Conservation (phyloP, 1,284 basidiomycete genomes). For the Schizophyllum amplum region DNA sequence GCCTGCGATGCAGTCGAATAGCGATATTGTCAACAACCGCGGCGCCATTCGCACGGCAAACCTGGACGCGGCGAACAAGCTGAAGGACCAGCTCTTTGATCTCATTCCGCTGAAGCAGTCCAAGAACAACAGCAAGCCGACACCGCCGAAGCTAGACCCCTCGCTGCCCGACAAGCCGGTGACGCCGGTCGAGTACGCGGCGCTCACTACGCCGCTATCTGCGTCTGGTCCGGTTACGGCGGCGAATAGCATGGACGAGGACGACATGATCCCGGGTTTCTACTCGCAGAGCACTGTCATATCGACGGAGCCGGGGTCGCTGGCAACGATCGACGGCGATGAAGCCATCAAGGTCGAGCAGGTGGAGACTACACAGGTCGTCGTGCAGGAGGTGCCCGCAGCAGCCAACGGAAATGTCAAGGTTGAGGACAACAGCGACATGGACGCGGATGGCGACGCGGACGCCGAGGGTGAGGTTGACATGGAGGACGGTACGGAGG, state of each 20-base stretch:
- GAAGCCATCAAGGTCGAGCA: conserved; percentile 2
- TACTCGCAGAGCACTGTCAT: conserved; percentile 9
- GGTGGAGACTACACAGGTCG: not conserved
- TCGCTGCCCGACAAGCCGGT: conserved; percentile 29
- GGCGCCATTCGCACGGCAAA: conserved; percentile 91
- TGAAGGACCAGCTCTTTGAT: conserved; percentile 86
- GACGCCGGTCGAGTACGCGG: conserved; percentile 16
- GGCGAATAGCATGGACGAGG: conserved; percentile 14
- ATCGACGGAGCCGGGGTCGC: conserved; percentile 5
- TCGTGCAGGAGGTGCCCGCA: not conserved
- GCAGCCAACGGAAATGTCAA: not conserved
- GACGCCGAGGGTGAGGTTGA: not conserved
- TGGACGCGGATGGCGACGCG: conserved; percentile 19
- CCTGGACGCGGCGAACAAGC: conserved; percentile 87
- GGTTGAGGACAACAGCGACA: conserved; percentile 19
- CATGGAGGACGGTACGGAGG: not conserved
- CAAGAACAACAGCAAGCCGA: not conserved
- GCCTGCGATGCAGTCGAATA: conserved; percentile 64
- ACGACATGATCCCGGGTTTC: conserved; percentile 32
- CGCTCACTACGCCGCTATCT: conserved; percentile 19
- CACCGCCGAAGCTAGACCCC: conserved; percentile 13
- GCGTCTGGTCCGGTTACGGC: conserved; percentile 11
- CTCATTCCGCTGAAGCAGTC: conserved; percentile 48
- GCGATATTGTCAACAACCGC: conserved; percentile 83
- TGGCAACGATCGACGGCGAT: not conserved